These are phyloP conservation scores for Starmerella gropengiesseri DNA, from an alignment of 805 yeast genomes.

Conservation along the genomic window DNA sequence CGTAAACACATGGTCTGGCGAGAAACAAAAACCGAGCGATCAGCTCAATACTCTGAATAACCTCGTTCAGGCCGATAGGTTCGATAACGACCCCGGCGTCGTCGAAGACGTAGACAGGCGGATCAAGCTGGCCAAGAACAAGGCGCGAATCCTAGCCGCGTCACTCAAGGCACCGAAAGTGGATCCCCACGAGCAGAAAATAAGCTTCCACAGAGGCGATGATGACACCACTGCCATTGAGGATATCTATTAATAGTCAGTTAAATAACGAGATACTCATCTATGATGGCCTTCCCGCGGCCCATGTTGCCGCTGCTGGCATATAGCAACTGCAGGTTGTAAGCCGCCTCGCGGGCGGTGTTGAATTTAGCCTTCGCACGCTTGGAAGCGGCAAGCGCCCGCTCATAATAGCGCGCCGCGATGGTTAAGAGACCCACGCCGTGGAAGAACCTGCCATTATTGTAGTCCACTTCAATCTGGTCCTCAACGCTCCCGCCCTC, in stretches of 20 bases:
- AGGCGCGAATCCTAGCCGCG: slow-evolving; percentile 43
- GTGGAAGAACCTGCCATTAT: slow-evolving; percentile 77
- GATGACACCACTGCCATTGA: slow-evolving; percentile 30
- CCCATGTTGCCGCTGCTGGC: slow-evolving; percentile 59
- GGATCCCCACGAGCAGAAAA: slow-evolving; percentile 31
- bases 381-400: slow-evolving; percentile 37
- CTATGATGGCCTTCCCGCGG: slow-evolving; percentile 54
- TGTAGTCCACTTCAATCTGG: slow-evolving; percentile 56
- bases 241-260: slow-evolving; percentile 25
- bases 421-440: slow-evolving; percentile 62
- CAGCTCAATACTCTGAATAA: slow-evolving; percentile 13
- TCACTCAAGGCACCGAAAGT: slow-evolving; percentile 25
- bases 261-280: slow-evolving; percentile 44
- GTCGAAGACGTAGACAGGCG: slow-evolving; percentile 46
- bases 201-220: slow-evolving; percentile 23
- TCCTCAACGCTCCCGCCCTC: slow-evolving; percentile 4
- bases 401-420: slow-evolving; percentile 65
- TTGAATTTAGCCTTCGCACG: slow-evolving; percentile 36
- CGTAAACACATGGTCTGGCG: slow-evolving; percentile 30
- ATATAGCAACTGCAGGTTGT: slow-evolving; percentile 68
- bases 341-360: slow-evolving; percentile 70
- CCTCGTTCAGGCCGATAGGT: slow-evolving; percentile 27
- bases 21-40: slow-evolving; percentile 10
- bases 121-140: slow-evolving; percentile 48
- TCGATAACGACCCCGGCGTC: slow-evolving; percentile 41